Base-by-base conservation (phyloP, 192 early-diverging fungal species). In the Rhizophagus clarus region DNA sequence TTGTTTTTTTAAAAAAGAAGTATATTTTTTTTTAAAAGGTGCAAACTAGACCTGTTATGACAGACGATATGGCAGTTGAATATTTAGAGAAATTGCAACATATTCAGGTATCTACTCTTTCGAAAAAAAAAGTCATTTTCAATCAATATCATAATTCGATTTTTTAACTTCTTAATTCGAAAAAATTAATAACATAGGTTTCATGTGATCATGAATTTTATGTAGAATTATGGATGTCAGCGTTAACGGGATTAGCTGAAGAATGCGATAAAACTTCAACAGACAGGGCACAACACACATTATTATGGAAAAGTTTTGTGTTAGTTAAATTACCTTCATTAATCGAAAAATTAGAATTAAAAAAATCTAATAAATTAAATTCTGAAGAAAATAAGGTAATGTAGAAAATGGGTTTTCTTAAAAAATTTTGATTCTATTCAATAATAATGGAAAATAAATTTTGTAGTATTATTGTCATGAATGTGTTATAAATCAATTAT, bases 191-290 rank as follows among this genome's bases (percentile, higher is more conserved):
- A 45, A 45, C 1, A 12, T 61, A 77, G 86, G 81, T 82, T 6
- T 66, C 79, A 6, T 83, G 80, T 84, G 84, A 87, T 81, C 83
- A 81, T 42, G 79, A 79, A 2, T 85, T 87, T 79, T 87, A 84
- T 72, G 60, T 85, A 15, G 84, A 87, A 60, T 60, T 87, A 34
- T 85, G 84, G 86, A 51, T 87, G 12, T 56, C 83, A 1, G 81
- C 82, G 31, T 63, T 87, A 28, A 87, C 84, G 17, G 86, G 86
- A 45, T 72, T 87, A 24, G 81, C 84, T 14, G 86, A 87, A 67
- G 40, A 45, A 45, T 67, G 63, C 10, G 24, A 15, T 37, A 37
- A 45, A 45, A 12, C 42, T 12, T 1, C 42, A 45, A 45, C 42
- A 45, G 42, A 26, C 4, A 9, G 28, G 24, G n/a, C 61, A 7